phyloP scores from a whole-genome alignment of 495 filamentous ascomycete genomes.

The Thermothielavioides terrestris region DNA sequence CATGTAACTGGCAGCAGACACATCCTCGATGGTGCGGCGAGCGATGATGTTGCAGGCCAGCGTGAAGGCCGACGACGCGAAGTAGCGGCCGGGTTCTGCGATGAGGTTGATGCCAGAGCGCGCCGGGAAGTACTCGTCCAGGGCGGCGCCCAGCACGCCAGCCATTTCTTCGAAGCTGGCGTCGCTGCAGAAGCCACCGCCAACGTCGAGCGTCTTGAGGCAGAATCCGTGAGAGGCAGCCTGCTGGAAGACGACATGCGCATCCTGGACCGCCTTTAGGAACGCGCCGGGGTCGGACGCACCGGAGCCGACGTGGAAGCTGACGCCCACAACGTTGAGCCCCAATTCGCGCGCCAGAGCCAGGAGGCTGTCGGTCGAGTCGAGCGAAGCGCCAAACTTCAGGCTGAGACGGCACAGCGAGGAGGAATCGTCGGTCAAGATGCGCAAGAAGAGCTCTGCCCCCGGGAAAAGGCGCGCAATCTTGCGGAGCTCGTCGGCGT shows the following conservation, averaged over 20 bases:
- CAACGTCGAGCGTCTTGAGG: slow-evolving; percentile 84
- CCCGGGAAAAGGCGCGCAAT: slow-evolving; percentile 82
- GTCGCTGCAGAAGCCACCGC: slow-evolving; percentile 82
- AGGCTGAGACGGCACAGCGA: slow-evolving; percentile 89
- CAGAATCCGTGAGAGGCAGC: slow-evolving; percentile 67
- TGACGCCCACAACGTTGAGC: slow-evolving; percentile 92
- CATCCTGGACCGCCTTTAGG: slow-evolving; percentile 80
- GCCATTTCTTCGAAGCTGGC: slow-evolving; percentile 82
- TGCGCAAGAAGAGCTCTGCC: slow-evolving; percentile 86
- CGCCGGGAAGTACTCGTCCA: slow-evolving; percentile 81
- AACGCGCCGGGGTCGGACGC: slow-evolving; percentile 86
- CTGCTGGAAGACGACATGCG: slow-evolving; percentile 82
- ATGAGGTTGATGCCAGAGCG: slow-evolving; percentile 68
- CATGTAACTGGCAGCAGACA: slow-evolving; percentile 65
- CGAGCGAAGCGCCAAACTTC: slow-evolving; percentile 91
- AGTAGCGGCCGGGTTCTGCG: slow-evolving; percentile 93
- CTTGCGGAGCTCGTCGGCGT: slow-evolving; percentile 95
- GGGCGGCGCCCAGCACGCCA: slow-evolving; percentile 61
- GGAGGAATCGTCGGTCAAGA: slow-evolving; percentile 91
- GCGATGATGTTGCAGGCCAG: slow-evolving; percentile 92
- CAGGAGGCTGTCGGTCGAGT: slow-evolving; percentile 67
- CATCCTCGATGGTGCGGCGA: slow-evolving; percentile 67
- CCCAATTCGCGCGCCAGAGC: slow-evolving; percentile 75
- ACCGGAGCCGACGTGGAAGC: slow-evolving; percentile 96
- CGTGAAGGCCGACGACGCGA: slow-evolving; percentile 85